Percentiles rank a stretch among this genome's conserved stretches.
phyloP scores from a whole-genome alignment of 2,329 filamentous ascomycete species.

The Boeremia exigua region DNA sequence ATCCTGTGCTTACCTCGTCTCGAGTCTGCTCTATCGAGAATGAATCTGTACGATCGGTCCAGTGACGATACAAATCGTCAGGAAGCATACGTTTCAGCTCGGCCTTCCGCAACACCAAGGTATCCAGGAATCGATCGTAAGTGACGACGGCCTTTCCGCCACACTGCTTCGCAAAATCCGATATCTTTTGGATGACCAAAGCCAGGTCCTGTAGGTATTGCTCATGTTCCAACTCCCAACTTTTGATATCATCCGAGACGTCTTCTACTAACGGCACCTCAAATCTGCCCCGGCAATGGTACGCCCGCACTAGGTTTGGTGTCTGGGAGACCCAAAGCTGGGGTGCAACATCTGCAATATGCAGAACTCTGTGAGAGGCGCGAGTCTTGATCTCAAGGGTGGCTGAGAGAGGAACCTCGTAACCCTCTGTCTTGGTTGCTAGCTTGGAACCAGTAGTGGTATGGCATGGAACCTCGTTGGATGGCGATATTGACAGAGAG shows the following conservation, averaged over 20 bases:
- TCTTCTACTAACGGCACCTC: conserved; percentile 16
- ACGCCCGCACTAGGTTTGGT: conserved; percentile 55
- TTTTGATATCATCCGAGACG: conserved; percentile 14
- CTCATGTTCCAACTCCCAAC: conserved; percentile 5
- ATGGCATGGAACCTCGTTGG: too few species aligned
- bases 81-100: too few species aligned
- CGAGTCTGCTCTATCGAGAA: too few species aligned
- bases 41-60: too few species aligned
- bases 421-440: conserved; percentile 40
- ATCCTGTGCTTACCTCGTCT: background rate
- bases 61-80: too few species aligned
- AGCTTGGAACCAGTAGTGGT: conserved; percentile 6
- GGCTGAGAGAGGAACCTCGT: conserved; percentile 24
- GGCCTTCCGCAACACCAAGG: too few species aligned
- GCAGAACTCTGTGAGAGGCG: conserved; percentile 41
- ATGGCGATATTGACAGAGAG: background rate
- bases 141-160: too few species aligned
- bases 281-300: conserved; percentile 51
- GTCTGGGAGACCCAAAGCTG: conserved; percentile 58
- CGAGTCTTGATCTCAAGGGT: conserved; percentile 57
- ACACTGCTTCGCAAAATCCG: conserved; percentile 3
- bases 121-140: too few species aligned
- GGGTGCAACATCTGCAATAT: conserved; percentile 44
- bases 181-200: too few species aligned
- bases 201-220: too few species aligned